Percentiles rank a stretch among this genome's conserved stretches.
Evolutionary conservation across 2,329 filamentous ascomycete genomes (phyloP).

Genomic region (Xylariaceae sp.): DNA sequence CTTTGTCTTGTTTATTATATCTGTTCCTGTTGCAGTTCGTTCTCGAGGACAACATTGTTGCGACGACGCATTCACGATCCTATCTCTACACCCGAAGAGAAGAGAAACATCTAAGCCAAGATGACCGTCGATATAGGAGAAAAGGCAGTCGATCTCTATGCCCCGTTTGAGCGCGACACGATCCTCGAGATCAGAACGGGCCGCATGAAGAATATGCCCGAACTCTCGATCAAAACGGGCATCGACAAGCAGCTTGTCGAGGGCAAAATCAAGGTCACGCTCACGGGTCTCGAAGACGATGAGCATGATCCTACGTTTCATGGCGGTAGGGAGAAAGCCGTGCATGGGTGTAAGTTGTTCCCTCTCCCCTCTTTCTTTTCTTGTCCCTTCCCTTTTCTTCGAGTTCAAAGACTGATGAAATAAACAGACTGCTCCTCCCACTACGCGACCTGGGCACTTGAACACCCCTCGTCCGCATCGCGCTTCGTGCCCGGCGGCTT

Average conservation of each 20-base stretch:
- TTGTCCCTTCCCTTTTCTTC: too few species aligned
- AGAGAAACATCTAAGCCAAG: background rate
- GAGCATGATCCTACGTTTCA: constrained; percentile 59
- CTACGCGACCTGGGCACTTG: constrained; percentile 50
- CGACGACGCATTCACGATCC: background rate
- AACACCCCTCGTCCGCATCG: constrained; percentile 46
- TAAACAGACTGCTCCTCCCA: constrained; percentile 53
- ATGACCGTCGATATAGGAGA: constrained; percentile 22
- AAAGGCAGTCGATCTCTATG: constrained; percentile 25
- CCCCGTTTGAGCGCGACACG: constrained; percentile 43
- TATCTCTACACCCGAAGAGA: background rate
- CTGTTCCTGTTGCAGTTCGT: too few species aligned
- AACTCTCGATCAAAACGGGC: constrained; percentile 47
- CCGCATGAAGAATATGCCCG: constrained; percentile 50
- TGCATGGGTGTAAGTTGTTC: constrained; percentile 48
- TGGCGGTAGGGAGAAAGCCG: constrained; percentile 58
- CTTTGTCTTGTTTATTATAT: too few species aligned
- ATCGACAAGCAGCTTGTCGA: constrained; percentile 49
- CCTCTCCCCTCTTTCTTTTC: too few species aligned
- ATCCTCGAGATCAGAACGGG: constrained; percentile 54
- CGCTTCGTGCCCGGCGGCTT: constrained; percentile 55
- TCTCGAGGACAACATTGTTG: too few species aligned
- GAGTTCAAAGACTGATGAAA: too few species aligned
- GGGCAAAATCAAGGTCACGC: constrained; percentile 42
- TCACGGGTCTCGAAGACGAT: constrained; percentile 51